Conservation (phyloP, 306 rosid species). For the Begonia loranthoides region DNA sequence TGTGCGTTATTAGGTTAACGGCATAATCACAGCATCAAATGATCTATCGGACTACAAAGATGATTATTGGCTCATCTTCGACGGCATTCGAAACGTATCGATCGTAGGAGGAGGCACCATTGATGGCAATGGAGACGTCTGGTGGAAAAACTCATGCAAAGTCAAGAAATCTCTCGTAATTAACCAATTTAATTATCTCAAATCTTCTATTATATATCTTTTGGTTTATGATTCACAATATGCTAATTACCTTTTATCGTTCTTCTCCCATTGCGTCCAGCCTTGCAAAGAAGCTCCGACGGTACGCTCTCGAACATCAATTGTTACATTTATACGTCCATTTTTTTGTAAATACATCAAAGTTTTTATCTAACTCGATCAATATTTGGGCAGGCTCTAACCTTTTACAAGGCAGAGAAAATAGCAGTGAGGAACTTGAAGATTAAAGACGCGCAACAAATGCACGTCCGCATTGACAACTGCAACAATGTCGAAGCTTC, state of each 20-base stretch:
- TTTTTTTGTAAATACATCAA: not conserved
- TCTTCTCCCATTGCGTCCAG: conserved; percentile 24
- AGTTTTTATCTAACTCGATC: not conserved
- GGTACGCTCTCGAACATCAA: conserved; percentile 19
- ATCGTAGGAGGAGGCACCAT: conserved; percentile 62
- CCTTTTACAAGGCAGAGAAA: conserved; percentile 29
- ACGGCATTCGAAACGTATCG: conserved; percentile 15
- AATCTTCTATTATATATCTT: not conserved
- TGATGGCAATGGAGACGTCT: conserved; percentile 58
- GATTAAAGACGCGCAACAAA: conserved; percentile 40
- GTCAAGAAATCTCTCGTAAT: conserved; percentile 30
- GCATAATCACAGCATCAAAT: conserved; percentile 46
- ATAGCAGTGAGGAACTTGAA: conserved; percentile 29
- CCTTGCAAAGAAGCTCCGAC: conserved; percentile 74
- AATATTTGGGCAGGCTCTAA: conserved; percentile 38
- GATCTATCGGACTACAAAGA: conserved; percentile 30
- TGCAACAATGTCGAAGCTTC: conserved; percentile 29
- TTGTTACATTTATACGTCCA: not conserved
- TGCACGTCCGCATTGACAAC: conserved; percentile 36
- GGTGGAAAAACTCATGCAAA: conserved; percentile 84
- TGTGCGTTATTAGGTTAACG: conserved; percentile 31
- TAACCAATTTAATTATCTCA: not conserved
- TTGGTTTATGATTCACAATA: not conserved
- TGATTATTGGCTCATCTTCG: conserved; percentile 48
- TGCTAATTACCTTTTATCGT: conserved; percentile 7